These are phyloP conservation scores for Solanum rostratum DNA, from an alignment of 257 asterid genomes.

Conservation along the genomic window DNA sequence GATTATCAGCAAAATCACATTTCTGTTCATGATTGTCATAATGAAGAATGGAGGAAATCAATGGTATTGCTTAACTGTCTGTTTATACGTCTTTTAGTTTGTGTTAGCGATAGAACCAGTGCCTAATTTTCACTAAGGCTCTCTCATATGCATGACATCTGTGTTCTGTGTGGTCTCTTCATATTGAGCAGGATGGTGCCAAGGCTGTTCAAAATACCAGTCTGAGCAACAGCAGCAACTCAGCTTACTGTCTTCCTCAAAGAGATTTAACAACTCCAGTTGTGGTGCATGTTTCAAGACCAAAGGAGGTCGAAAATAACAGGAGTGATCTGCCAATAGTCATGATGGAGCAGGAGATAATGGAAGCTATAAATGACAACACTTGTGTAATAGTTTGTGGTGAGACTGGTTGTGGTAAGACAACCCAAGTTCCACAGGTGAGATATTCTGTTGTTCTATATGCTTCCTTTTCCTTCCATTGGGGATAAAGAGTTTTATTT, in stretches of 20 bases:
- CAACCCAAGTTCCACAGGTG: conserved; percentile 99
- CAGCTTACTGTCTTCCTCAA: conserved; percentile 3
- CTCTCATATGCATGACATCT: not conserved
- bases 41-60: conserved; percentile 11
- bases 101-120: not conserved
- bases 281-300: conserved; percentile 65
- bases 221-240: conserved; percentile 11
- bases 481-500: not conserved
- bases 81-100: not conserved
- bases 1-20: conserved; percentile 11
- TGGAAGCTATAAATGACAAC: conserved; percentile 78
- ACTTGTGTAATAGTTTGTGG: conserved; percentile 78
- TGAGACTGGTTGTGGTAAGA: conserved; percentile 97
- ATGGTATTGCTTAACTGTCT: conserved; percentile 21
- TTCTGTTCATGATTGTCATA: conserved; percentile 3
- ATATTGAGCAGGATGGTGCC: conserved; percentile 24
- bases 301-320: conserved; percentile 62
- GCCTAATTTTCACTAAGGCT: not conserved
- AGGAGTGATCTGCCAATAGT: conserved; percentile 78
- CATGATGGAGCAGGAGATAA: conserved; percentile 97
- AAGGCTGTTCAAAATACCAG: conserved; percentile 12
- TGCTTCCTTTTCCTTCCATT: not conserved
- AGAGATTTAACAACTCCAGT: conserved; percentile 36
- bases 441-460: conserved; percentile 5
- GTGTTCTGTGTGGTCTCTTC: not conserved